Evolutionary conservation across 352 stramenopile genomes (phyloP).

Genomic region (Hyaloperonospora arabidopsidis): DNA sequence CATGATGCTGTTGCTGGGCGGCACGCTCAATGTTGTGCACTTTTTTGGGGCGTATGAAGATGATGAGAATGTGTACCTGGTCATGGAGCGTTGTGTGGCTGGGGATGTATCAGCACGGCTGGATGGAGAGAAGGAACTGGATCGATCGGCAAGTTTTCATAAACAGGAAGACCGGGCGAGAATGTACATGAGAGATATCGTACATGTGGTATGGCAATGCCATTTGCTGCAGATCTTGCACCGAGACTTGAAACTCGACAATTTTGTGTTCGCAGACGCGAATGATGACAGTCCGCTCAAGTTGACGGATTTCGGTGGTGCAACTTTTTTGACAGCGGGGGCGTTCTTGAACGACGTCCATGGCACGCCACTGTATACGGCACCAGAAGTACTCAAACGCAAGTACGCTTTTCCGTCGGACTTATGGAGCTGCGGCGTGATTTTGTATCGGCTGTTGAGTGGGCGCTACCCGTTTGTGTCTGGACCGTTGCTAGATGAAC

Average conservation of each 20-base stretch:
- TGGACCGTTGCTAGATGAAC: slow-evolving; percentile 51
- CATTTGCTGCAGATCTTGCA: slow-evolving; percentile 68
- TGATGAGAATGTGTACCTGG: slow-evolving; percentile 57
- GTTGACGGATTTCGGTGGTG: slow-evolving; percentile 70
- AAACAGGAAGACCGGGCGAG: slow-evolving; percentile 39
- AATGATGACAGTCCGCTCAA: slow-evolving; percentile 60
- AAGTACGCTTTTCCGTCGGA: slow-evolving; percentile 67
- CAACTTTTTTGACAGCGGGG: slow-evolving; percentile 41
- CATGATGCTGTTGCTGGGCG: slow-evolving; percentile 72
- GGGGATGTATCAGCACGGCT: slow-evolving; percentile 46
- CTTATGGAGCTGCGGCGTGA: slow-evolving; percentile 73
- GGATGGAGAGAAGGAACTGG: slow-evolving; percentile 11
- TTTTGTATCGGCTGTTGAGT: slow-evolving; percentile 61
- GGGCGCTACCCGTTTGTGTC: slow-evolving; percentile 59
- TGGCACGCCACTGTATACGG: slow-evolving; percentile 67
- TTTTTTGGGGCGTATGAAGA: slow-evolving; percentile 80
- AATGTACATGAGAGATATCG: slow-evolving; percentile 65
- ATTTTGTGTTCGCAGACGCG: slow-evolving; percentile 65
- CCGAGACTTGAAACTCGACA: slow-evolving; percentile 73
- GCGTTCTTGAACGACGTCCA: slow-evolving; percentile 42
- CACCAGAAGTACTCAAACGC: slow-evolving; percentile 52
- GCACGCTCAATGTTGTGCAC: slow-evolving; percentile 76
- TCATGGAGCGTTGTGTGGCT: slow-evolving; percentile 77
- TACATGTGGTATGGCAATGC: slow-evolving; percentile 77
- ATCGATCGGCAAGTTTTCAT: slow-evolving; percentile 6